phyloP scores from a whole-genome alignment of 768 basidiomycete genomes.

The Erythrobasidium yunnanense region DNA sequence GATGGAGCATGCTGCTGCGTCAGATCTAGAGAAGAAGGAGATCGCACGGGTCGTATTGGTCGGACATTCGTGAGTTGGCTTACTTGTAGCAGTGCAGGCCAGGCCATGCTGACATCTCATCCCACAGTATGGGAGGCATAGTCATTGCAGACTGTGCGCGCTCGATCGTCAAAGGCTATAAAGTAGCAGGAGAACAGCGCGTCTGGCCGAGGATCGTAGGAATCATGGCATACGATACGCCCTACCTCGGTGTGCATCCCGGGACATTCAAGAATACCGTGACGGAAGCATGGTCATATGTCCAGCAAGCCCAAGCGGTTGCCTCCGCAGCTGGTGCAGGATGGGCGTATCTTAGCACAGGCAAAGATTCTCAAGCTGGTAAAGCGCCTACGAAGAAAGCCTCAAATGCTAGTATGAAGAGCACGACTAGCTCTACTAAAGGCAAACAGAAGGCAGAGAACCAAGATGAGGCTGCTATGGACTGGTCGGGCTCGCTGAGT shows the following conservation, averaged over 20 bases:
- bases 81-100: background rate
- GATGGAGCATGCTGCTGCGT: constrained; percentile 12
- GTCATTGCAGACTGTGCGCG: constrained; percentile 22
- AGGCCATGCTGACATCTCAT: background rate
- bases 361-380: background rate
- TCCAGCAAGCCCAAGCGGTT: constrained; percentile 26
- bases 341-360: background rate
- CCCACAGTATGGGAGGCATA: constrained; percentile 17
- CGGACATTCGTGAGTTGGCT: constrained; percentile 11
- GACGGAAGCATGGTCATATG: constrained; percentile 21
- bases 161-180: background rate
- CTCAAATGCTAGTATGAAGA: background rate
- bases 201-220: constrained; percentile 21
- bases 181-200: background rate
- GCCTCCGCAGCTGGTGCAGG: constrained; percentile 15
- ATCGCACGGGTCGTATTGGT: constrained; percentile 14
- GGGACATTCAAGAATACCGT: constrained; percentile 23
- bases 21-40: constrained; percentile 2
- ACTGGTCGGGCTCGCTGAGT: background rate
- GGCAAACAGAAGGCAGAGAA: constrained; percentile 22
- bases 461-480: constrained; percentile 3
- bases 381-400: background rate
- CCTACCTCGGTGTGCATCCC: constrained; percentile 22
- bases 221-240: constrained; percentile 21
- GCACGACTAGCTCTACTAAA: background rate